phyloP scores from a whole-genome alignment of 2,329 filamentous ascomycete genomes.

The Neofusicoccum kwambonambiense region DNA sequence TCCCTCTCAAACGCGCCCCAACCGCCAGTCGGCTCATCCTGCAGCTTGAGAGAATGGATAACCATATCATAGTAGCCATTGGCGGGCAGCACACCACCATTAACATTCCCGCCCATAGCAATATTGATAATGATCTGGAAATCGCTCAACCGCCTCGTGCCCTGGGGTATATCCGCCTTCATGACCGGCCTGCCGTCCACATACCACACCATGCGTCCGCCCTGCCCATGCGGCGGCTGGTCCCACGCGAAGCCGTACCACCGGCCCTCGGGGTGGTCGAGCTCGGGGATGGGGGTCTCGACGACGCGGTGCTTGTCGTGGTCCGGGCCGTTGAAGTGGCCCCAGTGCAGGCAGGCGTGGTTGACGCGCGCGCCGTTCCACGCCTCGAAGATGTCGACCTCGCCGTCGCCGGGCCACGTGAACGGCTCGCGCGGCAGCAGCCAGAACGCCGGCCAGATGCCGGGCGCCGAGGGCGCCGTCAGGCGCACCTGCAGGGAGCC shows the following conservation, averaged over 20 bases:
- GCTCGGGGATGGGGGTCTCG: conserved; percentile 47
- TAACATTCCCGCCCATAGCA: conserved; percentile 63
- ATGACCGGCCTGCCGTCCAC: conserved; percentile 58
- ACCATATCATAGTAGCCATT: conserved; percentile 59
- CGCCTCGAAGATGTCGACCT: conserved; percentile 61
- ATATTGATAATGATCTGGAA: conserved; percentile 59
- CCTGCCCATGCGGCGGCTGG: conserved; percentile 42
- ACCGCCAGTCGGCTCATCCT: conserved; percentile 54
- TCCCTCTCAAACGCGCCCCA: conserved; percentile 56
- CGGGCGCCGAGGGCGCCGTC: conserved; percentile 53
- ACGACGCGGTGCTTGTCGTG: conserved; percentile 57
- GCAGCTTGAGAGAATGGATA: conserved; percentile 53
- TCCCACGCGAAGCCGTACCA: conserved; percentile 60
- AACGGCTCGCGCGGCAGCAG: conserved; percentile 59
- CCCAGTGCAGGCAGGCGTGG: conserved; percentile 61
- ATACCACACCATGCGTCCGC: conserved; percentile 56
- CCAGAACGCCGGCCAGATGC: conserved; percentile 64
- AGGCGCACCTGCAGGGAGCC: conserved; percentile 56
- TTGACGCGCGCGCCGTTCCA: conserved; percentile 60
- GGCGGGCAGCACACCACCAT: conserved; percentile 49
- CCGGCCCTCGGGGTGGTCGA: conserved; percentile 49
- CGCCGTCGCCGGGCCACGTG: conserved; percentile 58
- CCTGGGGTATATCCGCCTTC: conserved; percentile 54
- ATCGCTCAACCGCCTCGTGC: conserved; percentile 56
- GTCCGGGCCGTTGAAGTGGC: conserved; percentile 54